phyloP scores from a whole-genome alignment of 2,329 filamentous ascomycete genomes.

The Emergomyces africanus region DNA sequence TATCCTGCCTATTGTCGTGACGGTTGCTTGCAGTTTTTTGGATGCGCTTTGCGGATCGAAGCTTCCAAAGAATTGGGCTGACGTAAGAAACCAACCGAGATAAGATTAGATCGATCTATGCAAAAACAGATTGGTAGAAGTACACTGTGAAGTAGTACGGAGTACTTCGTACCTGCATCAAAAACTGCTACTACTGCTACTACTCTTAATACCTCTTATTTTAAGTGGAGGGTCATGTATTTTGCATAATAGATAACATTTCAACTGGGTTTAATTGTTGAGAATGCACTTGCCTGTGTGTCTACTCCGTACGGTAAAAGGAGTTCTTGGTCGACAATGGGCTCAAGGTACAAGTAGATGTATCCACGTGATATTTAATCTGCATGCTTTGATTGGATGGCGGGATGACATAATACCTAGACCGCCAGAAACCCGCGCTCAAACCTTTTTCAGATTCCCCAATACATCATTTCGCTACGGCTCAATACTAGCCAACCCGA shows the following conservation, averaged over 20 bases:
- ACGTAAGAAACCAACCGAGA: constrained; percentile 12
- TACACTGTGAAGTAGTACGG: too few species aligned
- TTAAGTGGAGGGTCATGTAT: too few species aligned
- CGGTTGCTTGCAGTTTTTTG: background rate
- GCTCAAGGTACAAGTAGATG: too few species aligned
- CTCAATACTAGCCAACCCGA: background rate
- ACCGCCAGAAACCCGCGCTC: background rate
- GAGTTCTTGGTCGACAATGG: too few species aligned
- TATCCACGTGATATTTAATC: background rate
- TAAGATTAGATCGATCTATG: constrained; percentile 30
- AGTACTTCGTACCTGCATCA: too few species aligned
- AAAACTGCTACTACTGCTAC: too few species aligned
- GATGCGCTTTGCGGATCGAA: background rate
- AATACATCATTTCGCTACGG: background rate
- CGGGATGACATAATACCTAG: background rate
- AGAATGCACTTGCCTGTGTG: too few species aligned
- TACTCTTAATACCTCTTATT: too few species aligned
- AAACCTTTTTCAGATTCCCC: background rate
- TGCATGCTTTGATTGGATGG: background rate
- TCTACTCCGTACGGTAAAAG: too few species aligned
- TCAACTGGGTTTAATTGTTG: too few species aligned
- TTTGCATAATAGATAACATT: too few species aligned
- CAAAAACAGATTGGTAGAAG: too few species aligned
- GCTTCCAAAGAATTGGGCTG: constrained; percentile 6
- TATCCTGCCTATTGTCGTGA: background rate